Percentiles rank a stretch among this genome's conserved stretches.
Evolutionary conservation across 192 early-diverging fungal species (phyloP).

Genomic region (Coemansia sp.): DNA sequence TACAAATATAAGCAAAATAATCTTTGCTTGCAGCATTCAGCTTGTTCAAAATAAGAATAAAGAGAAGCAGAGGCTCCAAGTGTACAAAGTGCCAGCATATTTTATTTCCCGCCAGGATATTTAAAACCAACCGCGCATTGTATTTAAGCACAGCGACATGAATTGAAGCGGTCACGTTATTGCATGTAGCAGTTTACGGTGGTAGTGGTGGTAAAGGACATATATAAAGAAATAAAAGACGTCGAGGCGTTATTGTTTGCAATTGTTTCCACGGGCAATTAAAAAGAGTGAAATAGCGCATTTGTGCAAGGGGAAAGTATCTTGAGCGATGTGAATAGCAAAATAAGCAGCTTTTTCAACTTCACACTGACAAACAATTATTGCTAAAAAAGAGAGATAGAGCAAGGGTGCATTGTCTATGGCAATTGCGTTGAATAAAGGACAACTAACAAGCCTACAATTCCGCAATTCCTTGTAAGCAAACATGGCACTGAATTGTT

Average conservation of each 20-base stretch:
- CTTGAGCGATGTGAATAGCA: not conserved
- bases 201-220: not conserved
- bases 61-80: not conserved
- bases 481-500: not conserved
- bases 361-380: not conserved
- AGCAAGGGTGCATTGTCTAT: not conserved
- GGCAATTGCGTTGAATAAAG: conserved; percentile 7
- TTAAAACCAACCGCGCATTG: conserved; percentile 1
- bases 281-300: conserved; percentile 2
- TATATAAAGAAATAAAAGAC: conserved; percentile 4
- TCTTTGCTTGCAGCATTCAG: not conserved
- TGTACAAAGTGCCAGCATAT: conserved; percentile 4
- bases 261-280: conserved; percentile 9
- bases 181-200: conserved; percentile 1
- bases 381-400: not conserved
- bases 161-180: conserved; percentile 2
- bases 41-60: not conserved
- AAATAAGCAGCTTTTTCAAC: not conserved
- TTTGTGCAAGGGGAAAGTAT: not conserved
- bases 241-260: conserved; percentile 6
- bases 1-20: not conserved
- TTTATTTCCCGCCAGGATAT: conserved; percentile 7
- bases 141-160: not conserved
- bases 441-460: not conserved
- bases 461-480: not conserved